These are phyloP conservation scores for Diplotaxis tenuifolia DNA, from an alignment of 345 rosid species.

Conservation along the genomic window DNA sequence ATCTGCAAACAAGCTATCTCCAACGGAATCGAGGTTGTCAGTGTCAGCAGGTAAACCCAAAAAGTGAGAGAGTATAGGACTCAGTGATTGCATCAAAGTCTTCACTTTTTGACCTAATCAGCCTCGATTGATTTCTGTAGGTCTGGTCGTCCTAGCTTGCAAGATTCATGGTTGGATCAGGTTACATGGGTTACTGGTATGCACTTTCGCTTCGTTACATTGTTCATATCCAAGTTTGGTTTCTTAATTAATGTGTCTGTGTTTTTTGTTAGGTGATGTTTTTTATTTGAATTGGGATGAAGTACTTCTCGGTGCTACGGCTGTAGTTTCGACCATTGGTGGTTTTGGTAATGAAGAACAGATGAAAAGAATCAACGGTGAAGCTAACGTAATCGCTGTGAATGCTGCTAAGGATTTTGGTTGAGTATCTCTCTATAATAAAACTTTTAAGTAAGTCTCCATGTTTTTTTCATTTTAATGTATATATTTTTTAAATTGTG, in stretches of 20 bases:
- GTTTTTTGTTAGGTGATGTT: constrained; percentile 61
- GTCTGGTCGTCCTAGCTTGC: constrained; percentile 73
- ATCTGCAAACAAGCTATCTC: constrained; percentile 89
- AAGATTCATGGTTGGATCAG: constrained; percentile 85
- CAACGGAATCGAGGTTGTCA: constrained; percentile 76
- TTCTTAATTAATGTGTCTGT: background rate
- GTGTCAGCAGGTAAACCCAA: constrained; percentile 75
- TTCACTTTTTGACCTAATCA: background rate
- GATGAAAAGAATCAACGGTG: constrained; percentile 86
- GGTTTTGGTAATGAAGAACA: constrained; percentile 92
- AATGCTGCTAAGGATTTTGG: constrained; percentile 81
- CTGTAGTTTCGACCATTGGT: constrained; percentile 87
- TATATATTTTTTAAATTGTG: background rate
- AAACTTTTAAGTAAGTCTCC: background rate
- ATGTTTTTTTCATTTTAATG: background rate
- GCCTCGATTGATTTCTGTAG: constrained; percentile 34
- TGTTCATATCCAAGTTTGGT: background rate
- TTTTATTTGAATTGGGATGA: constrained; percentile 94
- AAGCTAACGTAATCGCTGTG: constrained; percentile 79
- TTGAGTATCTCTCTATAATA: constrained; percentile 25
- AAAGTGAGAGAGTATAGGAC: background rate
- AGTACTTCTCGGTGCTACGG: constrained; percentile 84
- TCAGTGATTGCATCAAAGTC: background rate
- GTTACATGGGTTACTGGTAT: constrained; percentile 83
- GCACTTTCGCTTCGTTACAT: constrained; percentile 11